Evolutionary conservation across 1,139 yeast species (phyloP).

Genomic region (Hyphopichia khmerensis): DNA sequence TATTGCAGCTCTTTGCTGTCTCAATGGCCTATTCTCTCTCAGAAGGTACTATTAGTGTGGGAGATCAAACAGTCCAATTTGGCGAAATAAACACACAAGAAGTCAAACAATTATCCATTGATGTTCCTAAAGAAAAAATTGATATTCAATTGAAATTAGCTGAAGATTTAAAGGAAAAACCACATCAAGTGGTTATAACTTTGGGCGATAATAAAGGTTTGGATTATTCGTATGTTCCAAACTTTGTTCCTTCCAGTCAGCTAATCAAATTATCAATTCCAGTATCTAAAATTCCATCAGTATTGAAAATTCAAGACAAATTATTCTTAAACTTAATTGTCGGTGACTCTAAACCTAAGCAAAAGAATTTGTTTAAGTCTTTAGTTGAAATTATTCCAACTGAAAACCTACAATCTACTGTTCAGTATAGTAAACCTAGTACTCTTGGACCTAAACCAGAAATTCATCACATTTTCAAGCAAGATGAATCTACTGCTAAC

Average conservation of each 20-base stretch:
- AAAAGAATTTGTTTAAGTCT: conserved; percentile 23
- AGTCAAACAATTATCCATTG: conserved; percentile 30
- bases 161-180: conserved; percentile 15
- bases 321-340: conserved; percentile 34
- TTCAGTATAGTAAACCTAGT: conserved; percentile 26
- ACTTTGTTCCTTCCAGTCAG: conserved; percentile 17
- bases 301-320: conserved; percentile 33
- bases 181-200: conserved; percentile 30
- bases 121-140: conserved; percentile 32
- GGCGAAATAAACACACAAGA: conserved; percentile 41
- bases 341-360: conserved; percentile 21
- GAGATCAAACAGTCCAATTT: conserved; percentile 22
- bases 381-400: conserved; percentile 37
- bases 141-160: conserved; percentile 28
- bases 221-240: conserved; percentile 25
- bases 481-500: conserved; percentile 55
- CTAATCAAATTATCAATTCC: conserved; percentile 26
- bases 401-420: conserved; percentile 23
- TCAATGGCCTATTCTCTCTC: conserved; percentile 25
- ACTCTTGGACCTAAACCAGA: conserved; percentile 59
- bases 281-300: conserved; percentile 34
- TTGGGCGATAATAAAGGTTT: conserved; percentile 25
- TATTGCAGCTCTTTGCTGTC: conserved; percentile 3
- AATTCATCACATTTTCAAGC: conserved; percentile 66
- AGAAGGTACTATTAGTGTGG: conserved; percentile 29